These are phyloP conservation scores for Candida mesenterica DNA, from an alignment of 1,139 yeast species.

Conservation along the genomic window DNA sequence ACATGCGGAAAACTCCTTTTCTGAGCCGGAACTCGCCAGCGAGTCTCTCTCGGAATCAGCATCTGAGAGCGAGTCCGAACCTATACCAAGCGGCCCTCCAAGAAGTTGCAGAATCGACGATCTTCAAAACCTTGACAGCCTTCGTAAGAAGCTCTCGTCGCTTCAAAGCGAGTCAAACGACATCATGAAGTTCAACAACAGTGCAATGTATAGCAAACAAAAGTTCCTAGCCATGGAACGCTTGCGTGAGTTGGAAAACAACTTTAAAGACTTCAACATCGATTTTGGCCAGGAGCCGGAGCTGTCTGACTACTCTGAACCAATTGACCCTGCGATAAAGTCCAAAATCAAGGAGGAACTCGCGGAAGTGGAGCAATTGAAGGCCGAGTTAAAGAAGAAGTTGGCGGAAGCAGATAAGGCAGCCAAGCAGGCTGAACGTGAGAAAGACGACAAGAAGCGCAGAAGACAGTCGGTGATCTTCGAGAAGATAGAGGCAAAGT, in stretches of 20 bases:
- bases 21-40: not conserved
- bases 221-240: constrained; percentile 66
- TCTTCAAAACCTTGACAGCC: constrained; percentile 45
- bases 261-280: constrained; percentile 60
- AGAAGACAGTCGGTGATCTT: constrained; percentile 21
- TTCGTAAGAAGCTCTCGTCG: constrained; percentile 56
- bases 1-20: no score
- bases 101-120: constrained; percentile 43
- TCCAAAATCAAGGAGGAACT: constrained; percentile 42
- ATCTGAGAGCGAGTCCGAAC: constrained; percentile 3
- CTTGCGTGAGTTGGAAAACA: constrained; percentile 58
- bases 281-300: constrained; percentile 42
- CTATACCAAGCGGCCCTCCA: constrained; percentile 22
- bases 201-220: constrained; percentile 56
- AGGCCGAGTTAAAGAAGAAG: constrained; percentile 41
- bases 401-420: constrained; percentile 20
- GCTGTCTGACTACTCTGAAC: constrained; percentile 9
- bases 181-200: constrained; percentile 64
- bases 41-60: not conserved
- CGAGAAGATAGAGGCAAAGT: constrained; percentile 47
- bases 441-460: constrained; percentile 6
- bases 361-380: constrained; percentile 45
- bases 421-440: constrained; percentile 5
- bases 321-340: constrained; percentile 36
- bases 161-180: constrained; percentile 74